Conservation (phyloP, 306 rosid species). For the Ziziphus jujuba region DNA sequence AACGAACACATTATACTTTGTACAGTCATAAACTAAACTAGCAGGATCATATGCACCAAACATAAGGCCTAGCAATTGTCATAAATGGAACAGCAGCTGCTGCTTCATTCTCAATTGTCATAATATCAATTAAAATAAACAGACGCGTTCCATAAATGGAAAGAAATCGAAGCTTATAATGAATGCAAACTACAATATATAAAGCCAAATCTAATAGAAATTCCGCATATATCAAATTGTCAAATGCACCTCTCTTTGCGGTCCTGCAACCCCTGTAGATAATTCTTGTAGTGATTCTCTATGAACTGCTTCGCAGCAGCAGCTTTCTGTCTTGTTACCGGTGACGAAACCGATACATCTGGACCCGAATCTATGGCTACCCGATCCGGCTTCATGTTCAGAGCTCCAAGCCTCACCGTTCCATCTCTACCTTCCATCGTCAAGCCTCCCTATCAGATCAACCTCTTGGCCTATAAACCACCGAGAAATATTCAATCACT, state of each 20-base stretch:
- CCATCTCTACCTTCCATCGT: constrained; percentile 85
- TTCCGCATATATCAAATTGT: neutral
- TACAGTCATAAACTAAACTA: neutral
- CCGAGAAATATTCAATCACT: constrained; percentile 7
- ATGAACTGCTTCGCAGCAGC: constrained; percentile 94
- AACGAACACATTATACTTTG: neutral
- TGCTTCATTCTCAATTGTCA: neutral
- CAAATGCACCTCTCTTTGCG: constrained; percentile 76
- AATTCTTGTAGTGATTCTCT: constrained; percentile 95
- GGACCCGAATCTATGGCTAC: constrained; percentile 59
- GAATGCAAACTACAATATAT: neutral
- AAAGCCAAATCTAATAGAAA: neutral
- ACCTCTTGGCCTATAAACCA: neutral
- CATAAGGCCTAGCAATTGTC: neutral
- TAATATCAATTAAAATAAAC: neutral
- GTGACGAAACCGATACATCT: constrained; percentile 89
- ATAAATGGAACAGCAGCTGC: constrained; percentile 1
- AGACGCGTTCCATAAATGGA: neutral
- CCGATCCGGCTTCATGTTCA: constrained; percentile 72
- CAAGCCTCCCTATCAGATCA: constrained; percentile 15
- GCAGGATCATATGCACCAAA: neutral
- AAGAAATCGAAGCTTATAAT: neutral
- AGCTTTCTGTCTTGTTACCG: constrained; percentile 92
- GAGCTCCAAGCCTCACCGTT: constrained; percentile 76
- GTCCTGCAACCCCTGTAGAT: constrained; percentile 93